Percentiles rank a stretch among this genome's conserved stretches.
phyloP scores from a whole-genome alignment of 306 rosid genomes.

The Bauhinia variegata region DNA sequence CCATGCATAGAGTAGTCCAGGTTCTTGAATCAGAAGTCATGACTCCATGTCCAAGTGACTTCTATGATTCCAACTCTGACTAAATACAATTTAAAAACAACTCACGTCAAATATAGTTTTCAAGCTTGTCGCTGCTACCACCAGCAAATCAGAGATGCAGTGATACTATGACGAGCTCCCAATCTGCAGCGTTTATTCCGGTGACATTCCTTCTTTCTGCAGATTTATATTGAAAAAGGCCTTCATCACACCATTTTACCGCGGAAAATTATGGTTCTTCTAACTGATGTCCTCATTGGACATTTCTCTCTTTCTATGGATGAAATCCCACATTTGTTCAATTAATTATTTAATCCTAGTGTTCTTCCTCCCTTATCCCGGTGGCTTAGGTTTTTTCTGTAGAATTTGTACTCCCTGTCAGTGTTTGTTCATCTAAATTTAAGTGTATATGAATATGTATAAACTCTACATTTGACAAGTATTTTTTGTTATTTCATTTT shows the following conservation, averaged over 20 bases:
- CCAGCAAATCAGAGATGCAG: conserved; percentile 35
- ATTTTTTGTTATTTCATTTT: too few species aligned
- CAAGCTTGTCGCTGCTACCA: conserved; percentile 33
- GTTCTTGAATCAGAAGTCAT: conserved; percentile 90
- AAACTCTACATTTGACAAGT: conserved; percentile 39
- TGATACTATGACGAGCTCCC: conserved; percentile 28
- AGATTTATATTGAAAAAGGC: conserved; percentile 35
- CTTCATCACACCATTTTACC: conserved; percentile 30
- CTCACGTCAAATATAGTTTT: conserved; percentile 28
- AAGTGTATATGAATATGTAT: conserved; percentile 73
- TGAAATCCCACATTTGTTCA: conserved; percentile 40
- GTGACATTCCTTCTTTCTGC: conserved; percentile 51
- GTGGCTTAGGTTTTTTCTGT: not conserved
- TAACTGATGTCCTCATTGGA: conserved; percentile 39
- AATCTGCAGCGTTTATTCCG: conserved; percentile 33
- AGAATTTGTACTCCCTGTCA: conserved; percentile 50
- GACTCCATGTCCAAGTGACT: conserved; percentile 98
- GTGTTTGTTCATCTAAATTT: conserved; percentile 48
- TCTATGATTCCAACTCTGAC: conserved; percentile 83
- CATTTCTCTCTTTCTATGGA: conserved; percentile 44
- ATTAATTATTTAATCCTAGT: too few species aligned
- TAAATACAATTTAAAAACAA: conserved; percentile 39
- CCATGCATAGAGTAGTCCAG: conserved; percentile 97
- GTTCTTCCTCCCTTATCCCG: not conserved
- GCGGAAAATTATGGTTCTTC: conserved; percentile 31